A percentile compares a stretch with the other conserved stretches of the same genome.
Conservation (phyloP, 441 rosid genomes). For the Gossypium lobatum region DNA sequence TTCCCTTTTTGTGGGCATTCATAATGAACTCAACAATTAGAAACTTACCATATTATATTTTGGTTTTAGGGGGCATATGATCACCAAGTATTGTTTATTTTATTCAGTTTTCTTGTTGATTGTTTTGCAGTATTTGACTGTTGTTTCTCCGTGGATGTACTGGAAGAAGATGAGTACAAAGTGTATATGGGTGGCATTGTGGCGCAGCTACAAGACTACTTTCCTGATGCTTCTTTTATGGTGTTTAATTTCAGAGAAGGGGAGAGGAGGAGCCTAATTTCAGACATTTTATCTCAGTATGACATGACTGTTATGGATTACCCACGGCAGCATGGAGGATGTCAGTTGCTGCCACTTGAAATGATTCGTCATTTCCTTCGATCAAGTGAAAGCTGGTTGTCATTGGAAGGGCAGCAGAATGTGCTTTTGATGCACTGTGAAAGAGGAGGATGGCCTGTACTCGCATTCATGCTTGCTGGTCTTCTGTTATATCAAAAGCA, state of each 20-base stretch:
- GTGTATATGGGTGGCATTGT: conserved; percentile 86
- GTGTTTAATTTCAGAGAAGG: conserved; percentile 94
- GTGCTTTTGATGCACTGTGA: conserved; percentile 91
- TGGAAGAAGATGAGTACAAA: conserved; percentile 92
- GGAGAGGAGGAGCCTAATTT: conserved; percentile 75
- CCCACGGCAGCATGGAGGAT: conserved; percentile 83
- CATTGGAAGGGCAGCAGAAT: conserved; percentile 87
- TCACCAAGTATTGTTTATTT: neutral
- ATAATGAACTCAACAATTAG: neutral
- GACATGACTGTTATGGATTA: conserved; percentile 98
- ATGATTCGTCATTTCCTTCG: conserved; percentile 88
- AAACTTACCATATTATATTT: neutral
- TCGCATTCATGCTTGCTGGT: conserved; percentile 91
- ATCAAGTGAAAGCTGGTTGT: conserved; percentile 88
- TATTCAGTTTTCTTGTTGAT: neutral
- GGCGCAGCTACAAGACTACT: conserved; percentile 86
- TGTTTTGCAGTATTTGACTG: conserved; percentile 78
- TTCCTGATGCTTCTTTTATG: conserved; percentile 94
- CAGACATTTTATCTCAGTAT: conserved; percentile 71
- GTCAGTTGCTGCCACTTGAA: conserved; percentile 79
- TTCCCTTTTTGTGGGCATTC: neutral
- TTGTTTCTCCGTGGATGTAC: conserved; percentile 83
- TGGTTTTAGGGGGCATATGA: neutral
- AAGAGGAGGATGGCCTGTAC: conserved; percentile 93
- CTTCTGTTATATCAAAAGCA: conserved; percentile 74